phyloP scores from a whole-genome alignment of 2,329 filamentous ascomycete species.

The Beauveria pseudobassiana region DNA sequence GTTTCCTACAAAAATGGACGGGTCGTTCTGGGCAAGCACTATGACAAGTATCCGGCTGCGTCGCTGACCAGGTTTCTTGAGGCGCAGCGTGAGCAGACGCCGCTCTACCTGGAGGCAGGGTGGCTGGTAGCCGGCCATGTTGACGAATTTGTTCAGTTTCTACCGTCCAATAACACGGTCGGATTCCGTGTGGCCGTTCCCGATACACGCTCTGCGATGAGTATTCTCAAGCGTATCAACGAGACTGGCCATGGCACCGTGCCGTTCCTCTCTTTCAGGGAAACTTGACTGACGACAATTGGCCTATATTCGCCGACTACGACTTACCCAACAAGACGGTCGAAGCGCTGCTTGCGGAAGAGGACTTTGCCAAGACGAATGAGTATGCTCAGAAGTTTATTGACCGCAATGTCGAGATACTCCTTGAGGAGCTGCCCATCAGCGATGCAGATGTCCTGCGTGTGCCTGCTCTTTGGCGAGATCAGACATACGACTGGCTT shows the following conservation, averaged over 20 bases:
- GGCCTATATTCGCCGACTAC: neutral
- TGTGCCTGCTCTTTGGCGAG: constrained; percentile 8
- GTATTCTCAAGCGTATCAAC: neutral
- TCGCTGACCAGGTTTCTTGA: constrained; percentile 19
- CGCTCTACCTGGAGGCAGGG: constrained; percentile 23
- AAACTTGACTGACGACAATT: neutral
- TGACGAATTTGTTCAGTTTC: constrained; percentile 23
- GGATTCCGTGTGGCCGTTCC: neutral
- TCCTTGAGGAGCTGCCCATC: constrained; percentile 10
- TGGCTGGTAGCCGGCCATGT: constrained; percentile 27
- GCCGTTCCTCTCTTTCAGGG: neutral
- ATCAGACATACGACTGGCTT: constrained; percentile 6
- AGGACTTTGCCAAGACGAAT: constrained; percentile 15
- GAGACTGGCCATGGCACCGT: neutral
- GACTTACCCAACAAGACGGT: neutral
- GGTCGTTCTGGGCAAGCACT: constrained; percentile 13
- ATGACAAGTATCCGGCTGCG: constrained; percentile 9
- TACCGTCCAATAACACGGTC: neutral
- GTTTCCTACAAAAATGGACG: neutral
- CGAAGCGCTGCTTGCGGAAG: neutral
- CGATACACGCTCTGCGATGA: neutral
- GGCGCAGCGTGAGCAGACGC: constrained; percentile 22
- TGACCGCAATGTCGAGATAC: constrained; percentile 5
- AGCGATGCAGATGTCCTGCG: constrained; percentile 6
- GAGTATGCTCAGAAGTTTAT: constrained; percentile 6